Evolutionary conservation across 352 stramenopile species (phyloP), one percentile per base, ranked within the genome.

Genomic region (Globisporangium carolinianum): DNA sequence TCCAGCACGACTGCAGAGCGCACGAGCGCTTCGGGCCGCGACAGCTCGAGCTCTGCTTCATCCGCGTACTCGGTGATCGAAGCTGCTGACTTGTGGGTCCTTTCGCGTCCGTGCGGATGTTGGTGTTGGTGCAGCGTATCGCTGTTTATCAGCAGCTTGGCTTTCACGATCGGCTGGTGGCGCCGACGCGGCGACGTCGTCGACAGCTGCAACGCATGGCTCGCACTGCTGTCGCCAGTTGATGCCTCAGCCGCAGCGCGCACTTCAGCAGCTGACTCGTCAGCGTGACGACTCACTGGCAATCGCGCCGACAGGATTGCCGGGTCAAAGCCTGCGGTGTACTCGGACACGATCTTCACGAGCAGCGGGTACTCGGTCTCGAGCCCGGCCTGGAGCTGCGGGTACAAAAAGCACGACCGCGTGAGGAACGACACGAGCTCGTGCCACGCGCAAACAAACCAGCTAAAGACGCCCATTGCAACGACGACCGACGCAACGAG

Each of bases 281-380:
- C 8, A 54, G 62, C 51, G 55, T 69, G 24, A 24, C 2, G 55
- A 35, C n/a, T 71, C n/a, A 60, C 68, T 11, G 61, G 63, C 39
- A 76, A 60, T 15, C 73, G 61, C 0, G 67, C 66, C 0, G 77
- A 86, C 49, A 93, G 71, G 55, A 93, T 84, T 54, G 79, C 75
- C 5, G 83, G 83, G 55, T 93, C 83, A 55, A 93, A 89, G 2
- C 76, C 79, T 10, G 83, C 83, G 9, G 79, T 89, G 60, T 91
- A 91, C 62, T 93, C 83, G 15, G 80, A 91, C 37, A 93, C 74
- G 12, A 93, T 93, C 38, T 87, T 83, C 18, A 88, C 83, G 6
- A 93, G 63, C 48, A 91, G 58, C 37, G 83, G 83, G 57, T 86
- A 93, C 47, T 93, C 83, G 42, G 71, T 72, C 57, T 86, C 77